Base-by-base conservation (phyloP, 345 rosid genomes). In the Populus euphratica region DNA sequence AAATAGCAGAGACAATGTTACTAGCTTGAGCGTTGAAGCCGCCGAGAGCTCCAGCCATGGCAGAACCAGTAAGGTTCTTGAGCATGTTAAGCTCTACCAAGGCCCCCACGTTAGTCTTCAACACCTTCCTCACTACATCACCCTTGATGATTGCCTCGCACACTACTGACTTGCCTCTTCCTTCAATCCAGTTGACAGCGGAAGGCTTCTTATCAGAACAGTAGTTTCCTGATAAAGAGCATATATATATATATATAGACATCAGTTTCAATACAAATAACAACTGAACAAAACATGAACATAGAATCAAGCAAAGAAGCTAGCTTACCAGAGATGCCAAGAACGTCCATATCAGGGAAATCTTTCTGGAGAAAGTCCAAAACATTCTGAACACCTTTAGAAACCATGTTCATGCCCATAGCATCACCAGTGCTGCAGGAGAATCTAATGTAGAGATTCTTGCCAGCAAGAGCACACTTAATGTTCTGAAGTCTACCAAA, bases 321-420 rank as follows among this genome's bases (percentile, higher is more conserved):
- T 4, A 11, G 52, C 8, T 79, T 79, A 72, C 89, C 87, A 7
- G 87, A 84, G 63, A 86, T 84, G 65, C 85, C 89, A 23, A 84
- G 47, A 27, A 86, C 85, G 9, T 86, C 88, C 86, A 86, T 83
- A 81, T 83, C 88, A 8, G 88, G 81, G 77, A 81, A 86, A 54
- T 83, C 86, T 13, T 23, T 41, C 65, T 64, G 81, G 61, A 86
- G 82, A 78, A 81, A 86, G 54, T 86, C 83, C 72, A 86, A 50
- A 5, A 86, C 85, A 78, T 83, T 86, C 76, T 86, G 85, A 36
- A 86, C 88, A 66, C 88, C 86, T 80, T 86, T 86, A 6, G 88
- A 86, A 25, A 86, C 82, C 88, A 83, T 86, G 77, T 86, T 86
- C 88, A 86, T 86, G 35, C 88, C 88, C 88, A 86, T 86, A 5